Evolutionary conservation across 805 yeast species (phyloP).

Genomic region (Candida awuae): DNA sequence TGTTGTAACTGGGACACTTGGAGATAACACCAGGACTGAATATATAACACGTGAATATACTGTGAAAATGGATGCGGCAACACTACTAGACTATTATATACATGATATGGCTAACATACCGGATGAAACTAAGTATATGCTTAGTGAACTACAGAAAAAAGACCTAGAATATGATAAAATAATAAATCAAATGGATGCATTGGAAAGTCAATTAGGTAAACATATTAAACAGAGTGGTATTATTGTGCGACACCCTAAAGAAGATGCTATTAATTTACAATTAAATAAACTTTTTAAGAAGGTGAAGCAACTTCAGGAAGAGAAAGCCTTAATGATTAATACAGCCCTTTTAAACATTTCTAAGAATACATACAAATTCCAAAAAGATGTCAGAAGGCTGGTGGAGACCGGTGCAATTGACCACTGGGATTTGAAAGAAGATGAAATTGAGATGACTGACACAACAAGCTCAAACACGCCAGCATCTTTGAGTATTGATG

Average conservation of each 20-base stretch:
- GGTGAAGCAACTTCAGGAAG: constrained; percentile 59
- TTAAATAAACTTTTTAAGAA: constrained; percentile 60
- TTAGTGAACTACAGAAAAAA: constrained; percentile 68
- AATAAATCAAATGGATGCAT: constrained; percentile 55
- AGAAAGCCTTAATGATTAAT: constrained; percentile 71
- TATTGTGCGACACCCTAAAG: constrained; percentile 72
- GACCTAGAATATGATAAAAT: constrained; percentile 62
- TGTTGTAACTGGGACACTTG: no score
- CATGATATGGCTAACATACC: constrained; percentile 68
- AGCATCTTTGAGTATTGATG: not conserved
- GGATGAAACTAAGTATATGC: constrained; percentile 70
- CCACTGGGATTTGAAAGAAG: constrained; percentile 36
- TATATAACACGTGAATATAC: constrained; percentile 2
- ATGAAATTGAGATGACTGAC: constrained; percentile 16
- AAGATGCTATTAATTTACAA: constrained; percentile 53
- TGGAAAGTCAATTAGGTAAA: constrained; percentile 77
- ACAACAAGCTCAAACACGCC: not conserved
- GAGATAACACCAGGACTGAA: not conserved
- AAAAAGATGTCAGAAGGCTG: constrained; percentile 64
- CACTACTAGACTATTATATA: constrained; percentile 63
- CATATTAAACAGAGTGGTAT: constrained; percentile 80
- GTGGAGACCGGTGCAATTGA: constrained; percentile 70
- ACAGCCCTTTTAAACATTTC: constrained; percentile 73
- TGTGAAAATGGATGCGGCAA: constrained; percentile 98
- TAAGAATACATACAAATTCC: constrained; percentile 65